phyloP scores from a whole-genome alignment of 2,329 filamentous ascomycete species.

The Ambrosiella cleistominuta region DNA sequence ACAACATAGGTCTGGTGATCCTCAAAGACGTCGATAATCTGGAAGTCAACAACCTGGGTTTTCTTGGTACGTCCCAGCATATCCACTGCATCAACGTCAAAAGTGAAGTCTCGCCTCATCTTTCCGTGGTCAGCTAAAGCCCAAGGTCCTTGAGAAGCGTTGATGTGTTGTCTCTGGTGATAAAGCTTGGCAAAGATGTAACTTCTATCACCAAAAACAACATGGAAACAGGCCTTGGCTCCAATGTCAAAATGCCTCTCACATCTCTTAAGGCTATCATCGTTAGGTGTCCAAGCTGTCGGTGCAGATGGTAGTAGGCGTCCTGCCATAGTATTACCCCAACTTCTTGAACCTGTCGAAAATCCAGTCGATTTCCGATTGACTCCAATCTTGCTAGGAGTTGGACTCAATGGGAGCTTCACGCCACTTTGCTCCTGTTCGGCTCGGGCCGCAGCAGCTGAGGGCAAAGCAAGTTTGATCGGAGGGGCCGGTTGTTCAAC shows the following conservation, averaged over 20 bases:
- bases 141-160: slow-evolving; percentile 81
- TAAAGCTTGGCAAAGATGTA: slow-evolving; percentile 86
- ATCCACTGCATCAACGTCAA: slow-evolving; percentile 52
- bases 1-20: slow-evolving; percentile 57
- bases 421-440: not conserved
- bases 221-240: slow-evolving; percentile 86
- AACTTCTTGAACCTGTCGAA: slow-evolving; percentile 22
- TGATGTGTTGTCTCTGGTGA: slow-evolving; percentile 60
- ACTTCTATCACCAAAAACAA: slow-evolving; percentile 91
- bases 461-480: slow-evolving; percentile 36
- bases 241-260: slow-evolving; percentile 80
- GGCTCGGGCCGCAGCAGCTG: slow-evolving; percentile 25
- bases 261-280: slow-evolving; percentile 56
- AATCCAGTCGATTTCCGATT: not conserved
- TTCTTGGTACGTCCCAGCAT: slow-evolving; percentile 44
- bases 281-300: slow-evolving; percentile 67
- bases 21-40: slow-evolving; percentile 68
- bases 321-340: slow-evolving; percentile 16
- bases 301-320: slow-evolving; percentile 51
- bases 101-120: slow-evolving; percentile 64
- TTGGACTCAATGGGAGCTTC: slow-evolving; percentile 7
- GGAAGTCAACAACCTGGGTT: slow-evolving; percentile 57
- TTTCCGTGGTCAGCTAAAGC: slow-evolving; percentile 37
- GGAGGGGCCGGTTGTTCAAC: slow-evolving; percentile 27
- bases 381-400: slow-evolving; percentile 7